Conservation (phyloP, 2,329 filamentous ascomycete species). For the Eutypella sp. region DNA sequence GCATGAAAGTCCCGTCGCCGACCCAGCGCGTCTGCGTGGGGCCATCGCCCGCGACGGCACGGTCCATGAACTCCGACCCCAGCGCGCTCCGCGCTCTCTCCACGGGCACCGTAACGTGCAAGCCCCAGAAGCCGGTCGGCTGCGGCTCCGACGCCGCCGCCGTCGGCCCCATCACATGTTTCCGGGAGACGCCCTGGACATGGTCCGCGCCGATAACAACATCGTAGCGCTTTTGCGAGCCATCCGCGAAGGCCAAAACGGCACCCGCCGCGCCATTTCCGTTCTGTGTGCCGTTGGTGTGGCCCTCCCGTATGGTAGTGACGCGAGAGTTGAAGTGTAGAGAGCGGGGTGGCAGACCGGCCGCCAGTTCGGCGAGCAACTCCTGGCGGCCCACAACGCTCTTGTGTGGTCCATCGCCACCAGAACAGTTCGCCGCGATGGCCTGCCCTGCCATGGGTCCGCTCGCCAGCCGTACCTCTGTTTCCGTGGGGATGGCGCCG, state of each 20-base stretch:
- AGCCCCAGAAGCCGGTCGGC: constrained; percentile 22
- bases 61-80: constrained; percentile 21
- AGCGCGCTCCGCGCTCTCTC: constrained; percentile 19
- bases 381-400: constrained; percentile 21
- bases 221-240: constrained; percentile 24
- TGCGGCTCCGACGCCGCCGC: constrained; percentile 13
- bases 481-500: constrained; percentile 18
- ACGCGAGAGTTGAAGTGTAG: constrained; percentile 22
- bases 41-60: too few species aligned
- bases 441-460: constrained; percentile 17
- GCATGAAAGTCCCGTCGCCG: constrained; percentile 21
- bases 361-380: constrained; percentile 21
- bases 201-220: constrained; percentile 25
- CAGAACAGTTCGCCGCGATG: constrained; percentile 11
- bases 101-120: constrained; percentile 22
- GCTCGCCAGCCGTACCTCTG: constrained; percentile 14
- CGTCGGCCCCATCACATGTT: constrained; percentile 17
- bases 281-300: constrained; percentile 1
- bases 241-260: constrained; percentile 20
- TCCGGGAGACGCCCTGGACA: constrained; percentile 16
- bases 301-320: constrained; percentile 12
- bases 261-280: constrained; percentile 10
- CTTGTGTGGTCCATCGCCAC: constrained; percentile 5
- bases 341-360: constrained; percentile 18
- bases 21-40: constrained; percentile 23